Conservation (phyloP, 1,284 basidiomycete species). For the Tilletia setariae region DNA sequence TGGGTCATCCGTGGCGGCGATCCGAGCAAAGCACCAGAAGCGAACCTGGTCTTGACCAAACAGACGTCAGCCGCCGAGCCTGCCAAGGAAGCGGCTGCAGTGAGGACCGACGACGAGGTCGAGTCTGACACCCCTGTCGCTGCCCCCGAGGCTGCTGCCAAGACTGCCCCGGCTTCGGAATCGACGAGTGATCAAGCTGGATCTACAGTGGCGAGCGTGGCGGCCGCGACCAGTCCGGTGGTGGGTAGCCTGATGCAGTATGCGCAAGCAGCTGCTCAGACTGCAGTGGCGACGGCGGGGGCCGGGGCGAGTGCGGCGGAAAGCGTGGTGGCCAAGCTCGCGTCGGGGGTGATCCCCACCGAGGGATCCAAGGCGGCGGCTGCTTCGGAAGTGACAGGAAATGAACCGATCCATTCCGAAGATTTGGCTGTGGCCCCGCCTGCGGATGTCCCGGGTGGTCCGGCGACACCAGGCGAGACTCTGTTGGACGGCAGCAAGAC, state of each 20-base stretch:
- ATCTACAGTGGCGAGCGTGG: not conserved
- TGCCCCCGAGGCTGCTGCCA: not conserved
- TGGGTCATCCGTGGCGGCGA: constrained; percentile 54
- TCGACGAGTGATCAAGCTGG: not conserved
- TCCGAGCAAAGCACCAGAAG: not conserved
- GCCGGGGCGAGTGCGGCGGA: not conserved
- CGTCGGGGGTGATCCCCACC: not conserved
- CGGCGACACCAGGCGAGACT: not conserved
- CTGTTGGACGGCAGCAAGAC: no score
- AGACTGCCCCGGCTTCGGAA: not conserved
- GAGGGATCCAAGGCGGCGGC: not conserved
- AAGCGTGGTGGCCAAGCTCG: not conserved
- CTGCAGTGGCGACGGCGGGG: not conserved
- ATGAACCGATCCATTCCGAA: not conserved
- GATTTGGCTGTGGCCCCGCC: constrained; percentile 10
- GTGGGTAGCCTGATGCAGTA: not conserved
- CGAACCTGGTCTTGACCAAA: not conserved
- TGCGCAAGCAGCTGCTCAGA: constrained; percentile 9
- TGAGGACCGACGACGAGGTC: not conserved
- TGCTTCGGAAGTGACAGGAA: not conserved
- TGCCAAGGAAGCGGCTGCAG: not conserved
- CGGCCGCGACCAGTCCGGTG: not conserved
- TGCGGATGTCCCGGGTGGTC: not conserved
- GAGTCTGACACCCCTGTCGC: not conserved
- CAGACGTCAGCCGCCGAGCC: not conserved